Conservation (phyloP, 208 protist species). For the Trypanosoma boissoni region DNA sequence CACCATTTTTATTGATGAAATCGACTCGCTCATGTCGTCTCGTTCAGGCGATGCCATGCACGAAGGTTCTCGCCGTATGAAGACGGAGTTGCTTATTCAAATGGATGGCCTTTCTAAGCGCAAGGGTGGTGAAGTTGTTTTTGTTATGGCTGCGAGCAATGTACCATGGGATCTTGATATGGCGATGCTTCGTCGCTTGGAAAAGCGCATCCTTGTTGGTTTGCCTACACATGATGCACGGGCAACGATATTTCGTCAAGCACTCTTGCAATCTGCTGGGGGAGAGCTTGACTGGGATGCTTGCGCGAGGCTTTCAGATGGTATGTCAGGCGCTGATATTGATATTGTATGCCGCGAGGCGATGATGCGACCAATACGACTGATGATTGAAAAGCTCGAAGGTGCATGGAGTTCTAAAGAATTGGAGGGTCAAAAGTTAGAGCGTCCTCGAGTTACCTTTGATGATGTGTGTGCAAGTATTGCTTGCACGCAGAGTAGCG, state of each 20-base stretch:
- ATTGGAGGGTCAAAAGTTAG: conserved; percentile 30
- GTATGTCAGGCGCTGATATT: conserved; percentile 92
- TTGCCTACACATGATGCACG: conserved; percentile 76
- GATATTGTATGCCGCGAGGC: conserved; percentile 90
- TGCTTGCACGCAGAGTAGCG: conserved; percentile 76
- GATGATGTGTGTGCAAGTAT: conserved; percentile 80
- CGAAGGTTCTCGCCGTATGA: conserved; percentile 91
- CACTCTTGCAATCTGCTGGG: conserved; percentile 30
- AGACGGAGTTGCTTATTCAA: conserved; percentile 93
- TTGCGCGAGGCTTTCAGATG: conserved; percentile 63
- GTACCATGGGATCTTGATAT: conserved; percentile 93
- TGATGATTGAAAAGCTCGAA: conserved; percentile 82
- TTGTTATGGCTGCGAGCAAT: conserved; percentile 93
- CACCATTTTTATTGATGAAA: conserved; percentile 99
- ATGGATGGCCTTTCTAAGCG: conserved; percentile 91
- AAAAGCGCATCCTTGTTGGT: conserved; percentile 90
- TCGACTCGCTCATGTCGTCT: conserved; percentile 96
- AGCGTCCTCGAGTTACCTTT: conserved; percentile 52
- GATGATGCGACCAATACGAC: conserved; percentile 90
- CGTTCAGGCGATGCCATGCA: conserved; percentile 94
- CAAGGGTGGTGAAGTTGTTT: conserved; percentile 76
- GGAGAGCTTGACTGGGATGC: conserved; percentile 51
- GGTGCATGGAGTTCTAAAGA: conserved; percentile 18
- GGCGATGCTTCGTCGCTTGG: conserved; percentile 89
- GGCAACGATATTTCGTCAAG: conserved; percentile 58